Evolutionary conservation across 495 filamentous ascomycete species (phyloP), one percentile per base, ranked within the genome.

Genomic region (Bombardia bombarda): DNA sequence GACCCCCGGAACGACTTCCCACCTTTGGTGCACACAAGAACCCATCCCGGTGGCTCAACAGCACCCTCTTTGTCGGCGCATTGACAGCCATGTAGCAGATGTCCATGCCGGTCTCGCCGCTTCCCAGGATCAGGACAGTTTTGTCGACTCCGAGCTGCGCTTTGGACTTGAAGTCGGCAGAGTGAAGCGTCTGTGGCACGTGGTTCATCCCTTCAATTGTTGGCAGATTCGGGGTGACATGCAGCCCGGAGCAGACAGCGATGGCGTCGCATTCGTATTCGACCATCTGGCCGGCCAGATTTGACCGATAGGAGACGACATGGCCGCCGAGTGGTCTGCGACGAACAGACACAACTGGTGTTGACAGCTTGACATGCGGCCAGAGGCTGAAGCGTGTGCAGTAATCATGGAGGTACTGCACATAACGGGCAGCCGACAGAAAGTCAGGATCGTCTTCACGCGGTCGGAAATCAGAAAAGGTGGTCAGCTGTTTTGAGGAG

Each of bases 91-190:
- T 52, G 43, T 68, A 62, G 12, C 60, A 52, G 9, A 69, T 51
- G 40, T 71, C 67, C 48, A 63, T 61, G 12, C 56, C 66, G 0
- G 68, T 70, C 45, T 72, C 68, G 3, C 67, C 68, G 26, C 47
- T 60, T 1, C 66, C 67, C 5, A 72, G 45, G 14, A 72, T 56
- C 42, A 70, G 26, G 9, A 72, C 53, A 10, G 66, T 55, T 38
- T 57, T 62, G 20, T 46, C 56, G 32, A 45, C 47, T n/a, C 51
- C 61, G 21, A 72, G 65, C 23, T 69, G 56, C 9, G 49, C 46
- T 21, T 61, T 55, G 17, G 32, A 40, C 40, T 70, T 70, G 56
- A 69, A 68, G 17, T 69, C 44, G 1, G 59, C 58, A 0, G 67
- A 72, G 44, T 72, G 65, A 20, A 65, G 45, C 2, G 58, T 54